These are phyloP conservation scores for Hordeum vulgare DNA, from an alignment of 176 grass and related monocot genomes.

Conservation along the genomic window MorexV3_pseudomolecules_assembly NC_058524.1:1558708-1559207, in stretches of 20 bases:
- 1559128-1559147: neutral
- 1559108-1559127: neutral
- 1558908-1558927: neutral
- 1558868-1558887: neutral
- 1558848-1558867: neutral
- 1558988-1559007: slow-evolving; percentile 73
- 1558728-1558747: neutral
- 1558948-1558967: slow-evolving; percentile 38
- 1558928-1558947: slow-evolving; percentile 10
- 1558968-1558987: slow-evolving; percentile 83
- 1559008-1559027: slow-evolving; percentile 98
- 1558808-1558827: neutral
- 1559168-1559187: neutral
- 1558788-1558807: neutral
- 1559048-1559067: slow-evolving; percentile 95
- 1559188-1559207: neutral
- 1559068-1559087: slow-evolving; percentile 65
- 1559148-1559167: neutral
- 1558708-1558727: slow-evolving; percentile 99
- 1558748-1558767: neutral
- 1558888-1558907: neutral
- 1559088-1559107: neutral
- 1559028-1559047: slow-evolving; percentile 82
- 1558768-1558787: neutral
- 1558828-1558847: neutral